Percentiles rank a stretch among this genome's conserved stretches.
Conservation (phyloP, 495 filamentous ascomycete species). For the Umbilicaria muhlenbergii region DNA sequence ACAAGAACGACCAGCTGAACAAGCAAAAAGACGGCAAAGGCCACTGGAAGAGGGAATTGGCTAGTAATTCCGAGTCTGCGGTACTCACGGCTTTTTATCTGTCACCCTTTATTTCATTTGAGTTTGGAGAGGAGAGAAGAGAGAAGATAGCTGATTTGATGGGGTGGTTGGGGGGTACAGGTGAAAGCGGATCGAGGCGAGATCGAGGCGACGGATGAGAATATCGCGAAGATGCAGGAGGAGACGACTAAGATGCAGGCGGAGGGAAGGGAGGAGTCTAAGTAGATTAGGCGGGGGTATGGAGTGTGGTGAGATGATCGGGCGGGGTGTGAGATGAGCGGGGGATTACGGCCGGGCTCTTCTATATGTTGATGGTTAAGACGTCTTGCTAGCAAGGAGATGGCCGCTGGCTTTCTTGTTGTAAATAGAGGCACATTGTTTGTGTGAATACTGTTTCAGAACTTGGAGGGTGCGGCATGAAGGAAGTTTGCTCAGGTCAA, state of each 20-base stretch:
- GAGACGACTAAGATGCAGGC: constrained; percentile 24
- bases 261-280: constrained; percentile 9
- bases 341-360: too few species aligned
- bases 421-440: too few species aligned
- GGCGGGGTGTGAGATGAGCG: too few species aligned
- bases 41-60: constrained; percentile 68
- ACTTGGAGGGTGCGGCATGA: too few species aligned
- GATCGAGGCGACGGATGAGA: constrained; percentile 22
- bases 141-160: background rate
- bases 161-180: constrained; percentile 17
- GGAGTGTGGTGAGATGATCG: constrained; percentile 1
- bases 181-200: constrained; percentile 51
- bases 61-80: constrained; percentile 65
- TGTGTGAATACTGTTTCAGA: too few species aligned
- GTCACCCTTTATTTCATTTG: background rate
- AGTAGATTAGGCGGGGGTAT: constrained; percentile 9
- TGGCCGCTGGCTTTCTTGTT: too few species aligned
- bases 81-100: constrained; percentile 22
- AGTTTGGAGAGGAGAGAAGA: background rate
- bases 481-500: too few species aligned
- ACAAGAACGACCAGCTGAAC: constrained; percentile 57
- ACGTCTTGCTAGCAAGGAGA: background rate
- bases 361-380: too few species aligned
- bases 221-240: constrained; percentile 36
- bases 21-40: constrained; percentile 60